A percentile compares a stretch with the other conserved stretches of the same genome.
phyloP scores from a whole-genome alignment of 805 yeast genomes.

The Wickerhamiella domercqiae region DNA sequence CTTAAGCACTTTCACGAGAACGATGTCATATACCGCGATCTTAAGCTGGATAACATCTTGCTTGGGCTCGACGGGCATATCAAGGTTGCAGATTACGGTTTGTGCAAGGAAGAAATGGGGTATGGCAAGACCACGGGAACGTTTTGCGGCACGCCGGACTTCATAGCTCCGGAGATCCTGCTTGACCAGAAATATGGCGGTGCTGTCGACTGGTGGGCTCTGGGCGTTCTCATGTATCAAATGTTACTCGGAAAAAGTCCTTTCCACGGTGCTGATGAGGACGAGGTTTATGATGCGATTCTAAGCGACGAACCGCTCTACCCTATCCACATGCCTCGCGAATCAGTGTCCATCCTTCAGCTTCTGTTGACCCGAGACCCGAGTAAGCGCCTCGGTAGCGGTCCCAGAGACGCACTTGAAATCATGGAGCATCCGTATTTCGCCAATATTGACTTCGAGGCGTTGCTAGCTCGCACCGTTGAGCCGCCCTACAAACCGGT shows the following conservation, averaged over 20 bases:
- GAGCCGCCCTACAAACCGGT: slow-evolving; percentile 87
- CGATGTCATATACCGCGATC: slow-evolving; percentile 90
- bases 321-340: slow-evolving; percentile 95
- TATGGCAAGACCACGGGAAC: slow-evolving; percentile 59
- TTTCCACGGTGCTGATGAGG: slow-evolving; percentile 92
- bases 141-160: slow-evolving; percentile 98
- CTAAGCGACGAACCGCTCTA: slow-evolving; percentile 90
- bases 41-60: slow-evolving; percentile 87
- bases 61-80: slow-evolving; percentile 85
- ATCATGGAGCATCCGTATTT: slow-evolving; percentile 94
- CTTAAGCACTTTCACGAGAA: slow-evolving; percentile 87
- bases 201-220: slow-evolving; percentile 99
- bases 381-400: slow-evolving; percentile 63
- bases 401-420: slow-evolving; percentile 79
- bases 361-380: slow-evolving; percentile 87
- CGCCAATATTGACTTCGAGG: slow-evolving; percentile 79
- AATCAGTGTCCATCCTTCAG: slow-evolving; percentile 86
- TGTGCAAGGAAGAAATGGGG: slow-evolving; percentile 91
- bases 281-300: slow-evolving; percentile 93
- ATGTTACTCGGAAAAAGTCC: slow-evolving; percentile 96
- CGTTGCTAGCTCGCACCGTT: slow-evolving; percentile 51
- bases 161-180: slow-evolving; percentile 97
- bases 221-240: slow-evolving; percentile 90
- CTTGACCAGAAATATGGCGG: slow-evolving; percentile 85
- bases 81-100: slow-evolving; percentile 92